Evolutionary conservation across 768 basidiomycete species (phyloP).

Genomic region (Suillus americanus): DNA sequence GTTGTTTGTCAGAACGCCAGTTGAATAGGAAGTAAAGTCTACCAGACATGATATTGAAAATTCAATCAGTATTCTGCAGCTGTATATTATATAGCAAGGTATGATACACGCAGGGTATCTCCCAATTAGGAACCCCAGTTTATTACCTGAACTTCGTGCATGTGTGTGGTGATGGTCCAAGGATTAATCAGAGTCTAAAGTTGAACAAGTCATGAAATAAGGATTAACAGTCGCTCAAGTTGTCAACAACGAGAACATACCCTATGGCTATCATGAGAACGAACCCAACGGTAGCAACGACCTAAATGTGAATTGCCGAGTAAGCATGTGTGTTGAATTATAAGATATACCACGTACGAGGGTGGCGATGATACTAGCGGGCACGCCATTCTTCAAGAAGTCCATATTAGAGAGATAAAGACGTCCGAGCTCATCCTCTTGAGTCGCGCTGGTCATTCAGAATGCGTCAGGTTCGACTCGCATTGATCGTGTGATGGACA

Average conservation of each 20-base stretch:
- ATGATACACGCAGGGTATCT: neutral
- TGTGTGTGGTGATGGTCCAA: neutral
- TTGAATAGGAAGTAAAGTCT: neutral
- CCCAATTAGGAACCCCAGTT: neutral
- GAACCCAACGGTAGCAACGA: constrained; percentile 85
- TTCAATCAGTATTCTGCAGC: neutral
- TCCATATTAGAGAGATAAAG: constrained; percentile 83
- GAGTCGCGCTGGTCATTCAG: constrained; percentile 63
- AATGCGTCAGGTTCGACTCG: constrained; percentile 4
- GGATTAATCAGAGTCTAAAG: neutral
- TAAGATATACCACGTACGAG: constrained; percentile 47
- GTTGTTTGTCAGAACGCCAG: no score
- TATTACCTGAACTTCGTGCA: neutral
- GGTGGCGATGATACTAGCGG: constrained; percentile 88
- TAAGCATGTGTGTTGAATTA: neutral
- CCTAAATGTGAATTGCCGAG: constrained; percentile 41
- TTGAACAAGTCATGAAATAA: neutral
- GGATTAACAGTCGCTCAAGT: neutral
- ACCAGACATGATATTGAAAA: no score
- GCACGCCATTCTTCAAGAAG: constrained; percentile 92
- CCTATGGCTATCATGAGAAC: constrained; percentile 69
- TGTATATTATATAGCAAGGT: neutral
- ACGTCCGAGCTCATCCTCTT: constrained; percentile 93
- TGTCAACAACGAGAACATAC: constrained; percentile 41
- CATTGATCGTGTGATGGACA: constrained; percentile 29